These are phyloP conservation scores for Xylariomycetidae sp. DNA, from an alignment of 2,329 filamentous ascomycete genomes.

Conservation along the genomic window DNA sequence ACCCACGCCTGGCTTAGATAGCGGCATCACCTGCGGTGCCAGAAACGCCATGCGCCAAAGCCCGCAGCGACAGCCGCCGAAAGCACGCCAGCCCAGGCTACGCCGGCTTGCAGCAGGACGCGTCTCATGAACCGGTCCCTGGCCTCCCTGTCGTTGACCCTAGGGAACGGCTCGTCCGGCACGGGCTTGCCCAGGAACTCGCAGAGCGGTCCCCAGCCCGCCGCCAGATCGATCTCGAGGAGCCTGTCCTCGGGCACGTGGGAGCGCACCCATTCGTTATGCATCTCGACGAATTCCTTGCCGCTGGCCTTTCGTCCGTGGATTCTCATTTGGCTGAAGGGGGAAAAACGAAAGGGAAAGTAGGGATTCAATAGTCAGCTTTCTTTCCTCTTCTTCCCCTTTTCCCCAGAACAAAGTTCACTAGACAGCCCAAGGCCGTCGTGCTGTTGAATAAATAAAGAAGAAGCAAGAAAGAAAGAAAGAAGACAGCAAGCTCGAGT, in stretches of 20 bases:
- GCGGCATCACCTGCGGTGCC: too few species aligned
- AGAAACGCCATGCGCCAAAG: slow-evolving; percentile 2
- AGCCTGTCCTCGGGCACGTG: slow-evolving; percentile 20
- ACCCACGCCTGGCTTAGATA: too few species aligned
- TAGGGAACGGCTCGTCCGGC: slow-evolving; percentile 16
- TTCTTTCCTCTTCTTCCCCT: too few species aligned
- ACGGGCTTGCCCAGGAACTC: slow-evolving; percentile 24
- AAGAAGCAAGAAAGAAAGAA: too few species aligned
- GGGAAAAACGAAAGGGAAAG: too few species aligned
- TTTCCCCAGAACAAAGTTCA: too few species aligned
- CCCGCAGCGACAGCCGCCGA: background rate
- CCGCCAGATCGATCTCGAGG: slow-evolving; percentile 19
- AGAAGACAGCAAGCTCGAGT: too few species aligned
- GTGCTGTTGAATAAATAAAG: too few species aligned
- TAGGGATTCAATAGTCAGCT: too few species aligned
- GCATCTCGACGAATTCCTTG: slow-evolving; percentile 1
- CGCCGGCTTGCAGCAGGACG: slow-evolving; percentile 2
- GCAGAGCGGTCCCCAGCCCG: slow-evolving; percentile 31
- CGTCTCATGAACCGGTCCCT: slow-evolving; percentile 4
- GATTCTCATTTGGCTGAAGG: background rate
- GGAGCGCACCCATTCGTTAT: slow-evolving; percentile 6
- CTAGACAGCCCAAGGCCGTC: too few species aligned
- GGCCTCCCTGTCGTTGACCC: slow-evolving; percentile 2
- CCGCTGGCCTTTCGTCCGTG: background rate
- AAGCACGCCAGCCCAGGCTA: slow-evolving; percentile 1